Evolutionary conservation across 2,329 filamentous ascomycete species (phyloP).

Genomic region (Cryphonectria nitschkei): DNA sequence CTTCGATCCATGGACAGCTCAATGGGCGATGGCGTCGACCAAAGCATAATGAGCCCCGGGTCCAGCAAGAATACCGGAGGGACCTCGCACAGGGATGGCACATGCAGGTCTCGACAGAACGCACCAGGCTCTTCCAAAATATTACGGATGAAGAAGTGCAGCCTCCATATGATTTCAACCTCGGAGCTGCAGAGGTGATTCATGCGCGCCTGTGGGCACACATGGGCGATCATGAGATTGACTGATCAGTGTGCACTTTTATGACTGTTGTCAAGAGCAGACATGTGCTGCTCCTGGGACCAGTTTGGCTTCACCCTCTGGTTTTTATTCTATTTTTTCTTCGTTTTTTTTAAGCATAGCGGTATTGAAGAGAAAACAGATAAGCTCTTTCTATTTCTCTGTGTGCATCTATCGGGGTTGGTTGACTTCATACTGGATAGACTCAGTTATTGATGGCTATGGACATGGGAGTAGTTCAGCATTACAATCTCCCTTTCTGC

Average conservation of each 20-base stretch:
- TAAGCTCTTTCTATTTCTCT: no score
- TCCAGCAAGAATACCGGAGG: background rate
- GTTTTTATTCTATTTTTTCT: background rate
- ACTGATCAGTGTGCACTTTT: background rate
- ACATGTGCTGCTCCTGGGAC: background rate
- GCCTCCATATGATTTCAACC: background rate
- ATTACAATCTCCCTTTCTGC: background rate
- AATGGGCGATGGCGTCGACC: background rate
- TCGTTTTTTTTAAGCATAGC: background rate
- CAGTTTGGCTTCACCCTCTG: background rate
- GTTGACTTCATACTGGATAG: background rate
- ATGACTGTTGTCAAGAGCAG: background rate
- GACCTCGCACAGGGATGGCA: background rate
- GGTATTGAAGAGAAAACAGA: background rate
- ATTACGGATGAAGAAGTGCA: background rate
- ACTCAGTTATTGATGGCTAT: background rate
- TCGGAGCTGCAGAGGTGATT: background rate
- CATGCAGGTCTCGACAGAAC: background rate
- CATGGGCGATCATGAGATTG: background rate
- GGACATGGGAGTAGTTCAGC: background rate
- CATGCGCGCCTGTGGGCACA: background rate
- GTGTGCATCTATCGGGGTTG: background rate
- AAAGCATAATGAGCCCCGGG: background rate
- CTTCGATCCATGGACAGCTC: background rate
- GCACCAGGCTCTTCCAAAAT: background rate